These are phyloP conservation scores for Aspergillus sp. DNA, from an alignment of 2,329 filamentous ascomycete species.

Conservation along the genomic window DNA sequence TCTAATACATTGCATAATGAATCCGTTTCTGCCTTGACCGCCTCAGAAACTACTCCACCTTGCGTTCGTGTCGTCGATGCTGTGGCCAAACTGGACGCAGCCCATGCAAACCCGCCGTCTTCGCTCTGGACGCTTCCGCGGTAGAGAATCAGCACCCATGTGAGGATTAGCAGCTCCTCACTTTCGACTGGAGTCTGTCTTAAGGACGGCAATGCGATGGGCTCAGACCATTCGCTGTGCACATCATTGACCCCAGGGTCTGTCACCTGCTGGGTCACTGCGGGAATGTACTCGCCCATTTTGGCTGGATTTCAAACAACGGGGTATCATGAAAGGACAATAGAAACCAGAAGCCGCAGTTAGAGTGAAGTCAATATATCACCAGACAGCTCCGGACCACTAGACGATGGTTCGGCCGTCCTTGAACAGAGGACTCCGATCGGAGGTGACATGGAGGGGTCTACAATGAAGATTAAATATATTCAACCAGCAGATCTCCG, in stretches of 20 bases:
- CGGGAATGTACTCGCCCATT: not conserved
- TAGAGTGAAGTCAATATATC: no score
- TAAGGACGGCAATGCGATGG: not conserved
- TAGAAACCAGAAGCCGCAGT: not conserved
- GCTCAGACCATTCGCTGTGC: not conserved
- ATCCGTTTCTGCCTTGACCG: not conserved
- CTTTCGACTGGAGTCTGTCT: not conserved
- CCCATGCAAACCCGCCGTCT: not conserved
- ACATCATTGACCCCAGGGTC: not conserved
- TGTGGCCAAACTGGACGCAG: not conserved
- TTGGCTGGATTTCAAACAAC: not conserved
- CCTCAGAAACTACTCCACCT: not conserved
- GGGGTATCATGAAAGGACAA: not conserved
- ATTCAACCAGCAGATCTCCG: not conserved
- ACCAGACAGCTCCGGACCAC: no score
- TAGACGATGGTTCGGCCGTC: no score
- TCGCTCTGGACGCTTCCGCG: not conserved
- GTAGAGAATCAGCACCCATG: not conserved
- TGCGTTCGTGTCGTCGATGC: not conserved
- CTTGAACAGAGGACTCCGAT: not conserved
- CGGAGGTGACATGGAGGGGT: not conserved
- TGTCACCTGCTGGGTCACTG: not conserved
- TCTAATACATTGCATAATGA: not conserved
- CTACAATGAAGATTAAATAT: not conserved
- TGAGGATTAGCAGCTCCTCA: not conserved